Evolutionary conservation across 73 alveolate species (phyloP).

Genomic region (Paramecium biaurelia): DNA sequence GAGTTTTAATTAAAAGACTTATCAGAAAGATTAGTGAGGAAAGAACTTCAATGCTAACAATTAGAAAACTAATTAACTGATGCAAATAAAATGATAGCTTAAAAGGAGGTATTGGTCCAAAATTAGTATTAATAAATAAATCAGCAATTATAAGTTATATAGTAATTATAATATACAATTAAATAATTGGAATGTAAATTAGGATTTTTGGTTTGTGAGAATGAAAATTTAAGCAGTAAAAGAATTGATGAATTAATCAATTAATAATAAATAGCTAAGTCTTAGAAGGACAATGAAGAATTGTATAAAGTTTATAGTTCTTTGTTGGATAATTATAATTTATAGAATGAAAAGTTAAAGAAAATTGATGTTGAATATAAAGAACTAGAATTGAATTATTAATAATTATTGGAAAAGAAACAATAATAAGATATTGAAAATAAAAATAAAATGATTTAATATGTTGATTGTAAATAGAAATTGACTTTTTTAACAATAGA

Average conservation of each 20-base stretch:
- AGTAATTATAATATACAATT: background rate
- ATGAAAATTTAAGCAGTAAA: background rate
- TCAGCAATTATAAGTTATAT: background rate
- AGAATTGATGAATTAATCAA: background rate
- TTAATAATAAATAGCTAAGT: background rate
- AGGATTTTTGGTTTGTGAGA: conserved; percentile 1
- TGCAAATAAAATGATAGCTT: background rate
- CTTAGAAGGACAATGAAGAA: background rate
- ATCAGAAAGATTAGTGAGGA: background rate
- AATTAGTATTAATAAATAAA: background rate
- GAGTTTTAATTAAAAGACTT: background rate
- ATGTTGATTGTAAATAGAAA: conserved; percentile 17
- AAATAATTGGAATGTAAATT: background rate
- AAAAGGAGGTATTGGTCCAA: background rate
- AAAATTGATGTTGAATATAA: background rate
- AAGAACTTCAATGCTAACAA: background rate
- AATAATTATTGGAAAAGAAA: background rate
- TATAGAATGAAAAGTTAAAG: background rate
- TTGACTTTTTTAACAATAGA: background rate
- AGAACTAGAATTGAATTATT: background rate
- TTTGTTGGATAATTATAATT: background rate
- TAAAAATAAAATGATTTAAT: background rate
- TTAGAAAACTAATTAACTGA: background rate
- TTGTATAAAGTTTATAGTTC: background rate
- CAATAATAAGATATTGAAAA: background rate